Conservation (phyloP, 1,139 yeast species). For the Candida frijolesensis region DNA sequence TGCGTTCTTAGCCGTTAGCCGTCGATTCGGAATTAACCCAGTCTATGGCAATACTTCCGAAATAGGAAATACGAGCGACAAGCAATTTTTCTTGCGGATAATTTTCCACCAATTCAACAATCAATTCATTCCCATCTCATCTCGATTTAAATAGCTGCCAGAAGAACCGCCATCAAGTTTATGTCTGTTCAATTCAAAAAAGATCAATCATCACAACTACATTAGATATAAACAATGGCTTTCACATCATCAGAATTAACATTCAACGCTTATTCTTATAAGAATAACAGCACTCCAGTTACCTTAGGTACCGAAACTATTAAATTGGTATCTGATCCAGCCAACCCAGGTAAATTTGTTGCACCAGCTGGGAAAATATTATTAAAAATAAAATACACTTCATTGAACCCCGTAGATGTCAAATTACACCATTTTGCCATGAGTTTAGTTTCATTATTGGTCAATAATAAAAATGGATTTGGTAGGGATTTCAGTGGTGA, state of each 20-base stretch:
- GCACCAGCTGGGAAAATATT: slow-evolving; percentile 49
- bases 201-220: not conserved
- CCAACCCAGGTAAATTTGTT: slow-evolving; percentile 35
- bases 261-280: slow-evolving; percentile 23
- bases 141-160: not conserved
- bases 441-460: slow-evolving; percentile 8
- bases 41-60: not conserved
- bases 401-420: slow-evolving; percentile 71
- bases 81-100: not conserved
- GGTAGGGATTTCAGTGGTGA: slow-evolving; percentile 75
- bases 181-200: not conserved
- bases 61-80: not conserved
- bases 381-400: slow-evolving; percentile 59
- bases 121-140: not conserved
- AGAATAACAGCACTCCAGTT: slow-evolving; percentile 16
- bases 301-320: slow-evolving; percentile 17
- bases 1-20: too few species aligned
- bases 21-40: too few species aligned
- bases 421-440: slow-evolving; percentile 44
- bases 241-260: slow-evolving; percentile 18
- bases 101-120: not conserved
- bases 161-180: not conserved
- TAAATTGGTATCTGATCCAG: slow-evolving; percentile 19
- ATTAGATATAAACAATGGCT: slow-evolving; percentile 15
- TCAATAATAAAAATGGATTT: slow-evolving; percentile 37